Evolutionary conservation across 352 stramenopile genomes (phyloP), one percentile per base, ranked within the genome.

Genomic region (Phytophthora crassamura): DNA sequence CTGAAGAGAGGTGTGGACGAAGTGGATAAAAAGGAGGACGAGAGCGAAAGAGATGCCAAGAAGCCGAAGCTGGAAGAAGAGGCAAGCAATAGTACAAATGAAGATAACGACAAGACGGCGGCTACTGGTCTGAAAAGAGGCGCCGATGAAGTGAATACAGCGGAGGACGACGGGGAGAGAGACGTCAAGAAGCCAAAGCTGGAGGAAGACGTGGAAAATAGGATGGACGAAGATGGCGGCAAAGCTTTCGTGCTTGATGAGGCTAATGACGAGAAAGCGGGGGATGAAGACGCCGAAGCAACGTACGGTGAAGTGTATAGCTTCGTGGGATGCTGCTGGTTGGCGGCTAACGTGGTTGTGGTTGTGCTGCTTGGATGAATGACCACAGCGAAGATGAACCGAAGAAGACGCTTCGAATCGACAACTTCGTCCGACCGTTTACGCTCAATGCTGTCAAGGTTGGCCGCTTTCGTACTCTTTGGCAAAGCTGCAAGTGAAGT

Each of bases 371-470:
- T 38, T 45, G 4, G 14, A 25, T 47, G 16, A 20, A 45, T 28
- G 38, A 16, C n/a, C 7, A 8, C 30, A 74, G 59, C 30, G 54
- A 52, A 34, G 36, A 43, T 9, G 28, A 62, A 38, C 6, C 50
- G 28, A 71, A 30, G 16, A 60, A 33, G 15, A 70, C 72, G 11
- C 64, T 93, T 53, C 80, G 82, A 41, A 87, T 93, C 42, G 77
- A 88, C 49, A 93, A 93, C 50, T 93, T 93, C 36, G 68, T 83
- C 12, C 72, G 84, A 8, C 84, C 84, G 14, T 93, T 93, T 70
- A 93, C 84, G 33, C 70, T 91, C 4, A 88, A 84, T 68, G 80
- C 82, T 52, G 84, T 88, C 59, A 88, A 91, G 75, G 84, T 91
- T 58, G 2, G 30, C 25, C 25, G 4, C 61, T 4, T 16, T 35